phyloP scores from a whole-genome alignment of 352 stramenopile species.

The Globisporangium takayamanum region DNA sequence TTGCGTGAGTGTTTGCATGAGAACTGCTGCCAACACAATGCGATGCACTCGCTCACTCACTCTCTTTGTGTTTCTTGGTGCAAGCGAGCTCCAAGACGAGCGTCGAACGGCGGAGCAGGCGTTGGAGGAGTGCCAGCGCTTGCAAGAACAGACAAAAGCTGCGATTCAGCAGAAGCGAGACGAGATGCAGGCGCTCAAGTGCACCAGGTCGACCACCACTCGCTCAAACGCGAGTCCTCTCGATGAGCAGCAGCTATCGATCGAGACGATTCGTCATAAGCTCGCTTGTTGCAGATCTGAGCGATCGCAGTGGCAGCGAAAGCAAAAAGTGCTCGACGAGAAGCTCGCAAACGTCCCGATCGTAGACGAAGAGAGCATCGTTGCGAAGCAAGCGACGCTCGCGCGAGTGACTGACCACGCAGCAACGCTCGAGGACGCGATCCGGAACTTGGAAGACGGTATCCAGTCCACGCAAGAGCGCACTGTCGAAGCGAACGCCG shows the following conservation, averaged over 20 bases:
- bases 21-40: background rate
- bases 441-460: constrained; percentile 17
- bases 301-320: background rate
- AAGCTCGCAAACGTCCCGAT: background rate
- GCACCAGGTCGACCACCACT: background rate
- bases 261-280: background rate
- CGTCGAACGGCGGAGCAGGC: background rate
- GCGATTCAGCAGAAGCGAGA: background rate
- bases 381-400: background rate
- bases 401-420: constrained; percentile 1
- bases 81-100: background rate
- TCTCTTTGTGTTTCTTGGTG: background rate
- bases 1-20: background rate
- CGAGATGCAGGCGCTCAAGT: background rate
- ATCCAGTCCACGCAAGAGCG: constrained; percentile 19
- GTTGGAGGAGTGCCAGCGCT: background rate
- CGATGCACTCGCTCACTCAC: background rate
- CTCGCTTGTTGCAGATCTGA: background rate
- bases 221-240: background rate
- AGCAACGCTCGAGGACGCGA: constrained; percentile 12
- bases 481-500: constrained; percentile 18
- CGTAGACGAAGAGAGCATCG: background rate
- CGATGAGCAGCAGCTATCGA: background rate
- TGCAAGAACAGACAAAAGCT: background rate
- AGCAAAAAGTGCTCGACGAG: constrained; percentile 4